Evolutionary conservation across 768 basidiomycete species (phyloP).

Genomic region (Lactifluus volemus): DNA sequence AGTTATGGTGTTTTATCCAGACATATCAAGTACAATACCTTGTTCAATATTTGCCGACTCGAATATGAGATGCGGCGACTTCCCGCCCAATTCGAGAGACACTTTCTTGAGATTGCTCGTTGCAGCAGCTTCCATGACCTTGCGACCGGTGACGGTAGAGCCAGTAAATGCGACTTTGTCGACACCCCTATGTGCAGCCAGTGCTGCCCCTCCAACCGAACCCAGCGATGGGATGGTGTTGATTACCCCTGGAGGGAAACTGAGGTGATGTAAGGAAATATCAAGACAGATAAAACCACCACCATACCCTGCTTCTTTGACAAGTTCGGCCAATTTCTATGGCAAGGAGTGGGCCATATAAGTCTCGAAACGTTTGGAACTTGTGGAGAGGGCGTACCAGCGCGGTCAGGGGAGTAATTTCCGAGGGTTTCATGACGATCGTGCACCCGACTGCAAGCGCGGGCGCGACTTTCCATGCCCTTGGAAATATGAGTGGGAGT

Average conservation of each 20-base stretch:
- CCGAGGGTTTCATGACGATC: slow-evolving; percentile 92
- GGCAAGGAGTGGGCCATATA: slow-evolving; percentile 7
- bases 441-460: slow-evolving; percentile 89
- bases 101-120: slow-evolving; percentile 95
- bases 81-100: slow-evolving; percentile 90
- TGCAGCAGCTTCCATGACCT: slow-evolving; percentile 87
- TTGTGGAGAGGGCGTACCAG: slow-evolving; percentile 38
- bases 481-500: slow-evolving; percentile 22
- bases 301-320: slow-evolving; percentile 73
- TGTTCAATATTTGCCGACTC: slow-evolving; percentile 87
- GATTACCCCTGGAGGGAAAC: slow-evolving; percentile 86
- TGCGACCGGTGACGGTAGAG: slow-evolving; percentile 80
- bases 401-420: slow-evolving; percentile 77
- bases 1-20: background rate
- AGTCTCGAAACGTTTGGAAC: background rate
- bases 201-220: slow-evolving; percentile 72
- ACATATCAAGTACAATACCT: slow-evolving; percentile 33
- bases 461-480: slow-evolving; percentile 90
- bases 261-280: slow-evolving; percentile 24
- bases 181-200: slow-evolving; percentile 74
- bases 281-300: background rate
- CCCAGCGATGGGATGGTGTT: slow-evolving; percentile 86
- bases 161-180: slow-evolving; percentile 97
- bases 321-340: slow-evolving; percentile 74
- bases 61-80: slow-evolving; percentile 84